phyloP scores from a whole-genome alignment of 208 protist genomes.

The Endotrypanum monterogeii region DNA sequence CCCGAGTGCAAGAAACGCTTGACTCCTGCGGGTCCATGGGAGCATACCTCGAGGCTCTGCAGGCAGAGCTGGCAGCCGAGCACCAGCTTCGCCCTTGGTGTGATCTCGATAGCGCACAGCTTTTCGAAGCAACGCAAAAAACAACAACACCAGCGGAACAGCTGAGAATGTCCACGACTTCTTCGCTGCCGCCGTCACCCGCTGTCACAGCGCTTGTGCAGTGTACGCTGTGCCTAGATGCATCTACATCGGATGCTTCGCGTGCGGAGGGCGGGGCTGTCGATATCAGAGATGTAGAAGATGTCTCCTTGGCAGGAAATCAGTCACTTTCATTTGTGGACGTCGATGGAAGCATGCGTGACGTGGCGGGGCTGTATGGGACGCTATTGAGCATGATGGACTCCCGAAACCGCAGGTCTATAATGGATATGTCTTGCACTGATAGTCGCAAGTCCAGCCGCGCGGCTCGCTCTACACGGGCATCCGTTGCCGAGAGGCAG shows the following conservation, averaged over 20 bases:
- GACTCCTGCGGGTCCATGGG: slow-evolving; percentile 11
- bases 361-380: slow-evolving; percentile 33
- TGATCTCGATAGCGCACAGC: slow-evolving; percentile 24
- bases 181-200: background rate
- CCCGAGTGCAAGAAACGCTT: slow-evolving; percentile 17
- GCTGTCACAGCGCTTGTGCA: background rate
- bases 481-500: background rate
- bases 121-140: slow-evolving; percentile 9
- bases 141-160: background rate
- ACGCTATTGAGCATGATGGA: slow-evolving; percentile 11
- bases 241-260: background rate
- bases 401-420: background rate
- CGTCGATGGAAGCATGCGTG: slow-evolving; percentile 35
- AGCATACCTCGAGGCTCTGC: slow-evolving; percentile 42
- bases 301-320: background rate
- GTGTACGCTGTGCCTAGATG: background rate
- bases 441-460: background rate
- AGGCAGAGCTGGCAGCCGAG: slow-evolving; percentile 29
- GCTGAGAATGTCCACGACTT: background rate
- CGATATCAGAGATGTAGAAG: background rate
- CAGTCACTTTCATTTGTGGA: slow-evolving; percentile 20
- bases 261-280: background rate
- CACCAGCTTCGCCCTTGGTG: slow-evolving; percentile 36
- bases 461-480: background rate
- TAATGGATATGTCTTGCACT: background rate